phyloP scores from a whole-genome alignment of 192 early-diverging fungal species.

The Coemansia asiatica region DNA sequence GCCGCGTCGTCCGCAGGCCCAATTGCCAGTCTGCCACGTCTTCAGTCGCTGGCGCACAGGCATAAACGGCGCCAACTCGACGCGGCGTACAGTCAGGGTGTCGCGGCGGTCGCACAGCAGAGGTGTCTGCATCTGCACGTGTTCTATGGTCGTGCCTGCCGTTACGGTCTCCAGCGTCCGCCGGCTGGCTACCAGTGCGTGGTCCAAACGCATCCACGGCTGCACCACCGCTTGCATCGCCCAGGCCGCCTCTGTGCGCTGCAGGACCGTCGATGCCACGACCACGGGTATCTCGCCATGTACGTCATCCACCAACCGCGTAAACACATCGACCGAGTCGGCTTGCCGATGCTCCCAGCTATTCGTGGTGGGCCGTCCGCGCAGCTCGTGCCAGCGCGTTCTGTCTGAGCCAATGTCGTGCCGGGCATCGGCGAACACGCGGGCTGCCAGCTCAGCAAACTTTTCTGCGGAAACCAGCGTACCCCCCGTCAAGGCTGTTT shows the following conservation, averaged over 20 bases:
- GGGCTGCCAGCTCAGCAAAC: constrained; percentile 21
- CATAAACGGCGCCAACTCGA: constrained; percentile 24
- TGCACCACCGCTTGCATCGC: constrained; percentile 18
- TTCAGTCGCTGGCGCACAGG: constrained; percentile 36
- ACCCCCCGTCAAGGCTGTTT: background rate
- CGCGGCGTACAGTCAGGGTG: constrained; percentile 26
- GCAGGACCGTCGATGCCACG: constrained; percentile 28
- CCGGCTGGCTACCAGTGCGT: constrained; percentile 24
- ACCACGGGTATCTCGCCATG: constrained; percentile 39
- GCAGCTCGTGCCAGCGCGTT: constrained; percentile 20
- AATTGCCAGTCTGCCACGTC: constrained; percentile 22
- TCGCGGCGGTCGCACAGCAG: constrained; percentile 37
- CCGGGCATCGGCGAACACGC: constrained; percentile 37
- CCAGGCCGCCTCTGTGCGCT: constrained; percentile 10
- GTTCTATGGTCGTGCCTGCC: constrained; percentile 17
- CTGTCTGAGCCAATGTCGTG: constrained; percentile 29
- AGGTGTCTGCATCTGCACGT: constrained; percentile 27
- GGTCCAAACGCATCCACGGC: constrained; percentile 24
- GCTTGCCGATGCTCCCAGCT: background rate
- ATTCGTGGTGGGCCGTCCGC: background rate
- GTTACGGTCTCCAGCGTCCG: constrained; percentile 27
- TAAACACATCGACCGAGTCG: constrained; percentile 8
- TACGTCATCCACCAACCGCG: constrained; percentile 19
- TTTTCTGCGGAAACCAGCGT: constrained; percentile 21
- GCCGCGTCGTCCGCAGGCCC: constrained; percentile 10